phyloP scores from a whole-genome alignment of 345 rosid genomes.

The Hirschfeldia incana region DNA sequence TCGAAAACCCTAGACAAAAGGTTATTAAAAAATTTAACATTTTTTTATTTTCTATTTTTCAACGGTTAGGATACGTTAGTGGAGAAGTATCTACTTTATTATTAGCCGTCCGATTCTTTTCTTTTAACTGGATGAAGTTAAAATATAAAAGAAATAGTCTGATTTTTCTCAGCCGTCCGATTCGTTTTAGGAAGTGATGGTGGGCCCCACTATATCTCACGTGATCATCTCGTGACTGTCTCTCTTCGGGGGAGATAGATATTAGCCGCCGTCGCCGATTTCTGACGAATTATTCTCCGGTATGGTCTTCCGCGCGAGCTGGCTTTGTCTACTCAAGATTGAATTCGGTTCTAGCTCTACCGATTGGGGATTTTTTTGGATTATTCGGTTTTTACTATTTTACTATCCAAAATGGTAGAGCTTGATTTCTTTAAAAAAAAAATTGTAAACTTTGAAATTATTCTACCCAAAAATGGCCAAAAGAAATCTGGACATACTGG shows the following conservation, averaged over 20 bases:
- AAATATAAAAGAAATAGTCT: not conserved
- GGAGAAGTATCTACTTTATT: not conserved
- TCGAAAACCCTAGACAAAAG: slow-evolving; percentile 38
- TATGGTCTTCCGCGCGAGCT: not conserved
- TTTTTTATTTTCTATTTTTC: not conserved
- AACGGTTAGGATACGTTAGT: not conserved
- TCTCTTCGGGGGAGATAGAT: not conserved
- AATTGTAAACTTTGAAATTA: too few relatives aligned
- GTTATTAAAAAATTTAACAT: not conserved
- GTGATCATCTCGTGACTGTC: slow-evolving; percentile 30
- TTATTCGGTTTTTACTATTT: not conserved
- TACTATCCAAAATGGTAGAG: too few relatives aligned
- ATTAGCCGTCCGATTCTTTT: slow-evolving; percentile 6
- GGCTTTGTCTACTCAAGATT: not conserved
- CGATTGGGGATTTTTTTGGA: not conserved
- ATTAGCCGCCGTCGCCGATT: not conserved
- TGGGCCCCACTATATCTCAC: slow-evolving; percentile 3
- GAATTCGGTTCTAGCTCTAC: not conserved
- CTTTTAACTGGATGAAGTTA: too few relatives aligned
- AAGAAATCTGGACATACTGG: too few relatives aligned
- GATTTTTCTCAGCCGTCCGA: slow-evolving; percentile 7
- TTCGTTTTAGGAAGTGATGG: not conserved
- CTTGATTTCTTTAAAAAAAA: too few relatives aligned
- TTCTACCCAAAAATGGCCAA: too few relatives aligned
- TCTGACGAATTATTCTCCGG: not conserved